Percentiles rank a stretch among this genome's conserved stretches.
These are phyloP conservation scores for Mrakia blollopis DNA, from an alignment of 768 basidiomycete species.

Conservation along the genomic window DNA sequence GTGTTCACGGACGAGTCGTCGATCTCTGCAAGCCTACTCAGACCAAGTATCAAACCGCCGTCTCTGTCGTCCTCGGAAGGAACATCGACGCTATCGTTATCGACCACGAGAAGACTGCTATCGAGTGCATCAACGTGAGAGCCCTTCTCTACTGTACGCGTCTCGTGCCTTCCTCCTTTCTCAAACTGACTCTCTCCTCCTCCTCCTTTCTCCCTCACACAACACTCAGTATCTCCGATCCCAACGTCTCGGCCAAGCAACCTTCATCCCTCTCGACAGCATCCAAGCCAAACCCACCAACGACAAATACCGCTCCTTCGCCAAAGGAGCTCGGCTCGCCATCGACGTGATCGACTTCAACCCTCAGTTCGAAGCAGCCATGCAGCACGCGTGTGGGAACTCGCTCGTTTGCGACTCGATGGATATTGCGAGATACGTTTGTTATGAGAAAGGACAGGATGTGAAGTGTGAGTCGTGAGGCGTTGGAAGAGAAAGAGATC, in stretches of 20 bases:
- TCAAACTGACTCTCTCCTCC: background rate
- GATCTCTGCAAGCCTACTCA: constrained; percentile 93
- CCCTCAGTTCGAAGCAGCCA: constrained; percentile 80
- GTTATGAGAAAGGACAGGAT: constrained; percentile 91
- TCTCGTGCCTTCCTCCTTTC: background rate
- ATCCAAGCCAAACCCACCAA: constrained; percentile 90
- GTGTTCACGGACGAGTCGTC: constrained; percentile 84
- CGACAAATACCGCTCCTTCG: constrained; percentile 89
- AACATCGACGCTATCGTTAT: constrained; percentile 95
- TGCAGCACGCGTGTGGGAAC: constrained; percentile 94
- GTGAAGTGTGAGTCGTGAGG: constrained; percentile 69
- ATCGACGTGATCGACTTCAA: constrained; percentile 81
- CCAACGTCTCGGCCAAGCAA: constrained; percentile 90
- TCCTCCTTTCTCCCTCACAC: background rate
- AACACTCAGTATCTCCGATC: constrained; percentile 76
- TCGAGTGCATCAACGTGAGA: constrained; percentile 91
- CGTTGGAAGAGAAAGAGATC: too few relatives aligned
- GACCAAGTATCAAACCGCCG: constrained; percentile 84
- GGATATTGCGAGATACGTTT: constrained; percentile 83
- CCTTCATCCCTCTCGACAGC: constrained; percentile 96
- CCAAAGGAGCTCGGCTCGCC: constrained; percentile 76
- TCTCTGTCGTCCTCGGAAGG: constrained; percentile 84
- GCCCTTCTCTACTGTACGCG: background rate
- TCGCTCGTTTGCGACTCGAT: constrained; percentile 92
- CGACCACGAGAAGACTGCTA: constrained; percentile 93